phyloP scores from a whole-genome alignment of 2,329 filamentous ascomycete genomes.

The Conoideocrella luteorostrata region DNA sequence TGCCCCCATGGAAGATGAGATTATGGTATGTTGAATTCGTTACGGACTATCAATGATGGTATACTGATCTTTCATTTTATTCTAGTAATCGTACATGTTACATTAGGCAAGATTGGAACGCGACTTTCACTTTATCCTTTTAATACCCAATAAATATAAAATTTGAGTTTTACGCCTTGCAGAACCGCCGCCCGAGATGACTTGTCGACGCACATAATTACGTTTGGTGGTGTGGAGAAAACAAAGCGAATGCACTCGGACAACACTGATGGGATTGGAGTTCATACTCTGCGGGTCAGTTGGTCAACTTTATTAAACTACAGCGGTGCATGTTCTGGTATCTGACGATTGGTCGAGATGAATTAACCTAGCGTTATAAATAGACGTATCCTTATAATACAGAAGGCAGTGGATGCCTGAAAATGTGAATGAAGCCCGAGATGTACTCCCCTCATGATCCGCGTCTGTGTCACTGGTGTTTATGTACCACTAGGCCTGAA shows the following conservation, averaged over 20 bases:
- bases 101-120: conserved; percentile 1
- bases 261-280: not conserved
- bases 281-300: conserved; percentile 1
- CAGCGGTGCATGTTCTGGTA: too few species aligned
- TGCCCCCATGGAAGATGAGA: conserved; percentile 62
- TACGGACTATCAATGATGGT: not conserved
- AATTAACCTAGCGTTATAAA: too few species aligned
- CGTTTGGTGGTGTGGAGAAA: not conserved
- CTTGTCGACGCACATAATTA: too few species aligned
- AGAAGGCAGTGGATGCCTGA: too few species aligned
- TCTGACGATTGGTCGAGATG: not conserved
- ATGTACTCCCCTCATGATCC: too few species aligned
- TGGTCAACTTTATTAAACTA: not conserved
- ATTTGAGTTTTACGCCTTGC: not conserved
- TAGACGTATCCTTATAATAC: too few species aligned
- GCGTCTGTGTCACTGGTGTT: too few species aligned
- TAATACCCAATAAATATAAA: conserved; percentile 9
- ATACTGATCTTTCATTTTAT: conserved; percentile 7
- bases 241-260: too few species aligned
- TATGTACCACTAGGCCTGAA: not conserved
- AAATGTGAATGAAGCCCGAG: too few species aligned
- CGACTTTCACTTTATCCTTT: not conserved
- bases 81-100: not conserved
- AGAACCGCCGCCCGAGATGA: too few species aligned
- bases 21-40: conserved; percentile 33